Evolutionary conservation across 164 flowering plant genomes (phyloP).

Genomic region (Nymphaea thermarum): DNA sequence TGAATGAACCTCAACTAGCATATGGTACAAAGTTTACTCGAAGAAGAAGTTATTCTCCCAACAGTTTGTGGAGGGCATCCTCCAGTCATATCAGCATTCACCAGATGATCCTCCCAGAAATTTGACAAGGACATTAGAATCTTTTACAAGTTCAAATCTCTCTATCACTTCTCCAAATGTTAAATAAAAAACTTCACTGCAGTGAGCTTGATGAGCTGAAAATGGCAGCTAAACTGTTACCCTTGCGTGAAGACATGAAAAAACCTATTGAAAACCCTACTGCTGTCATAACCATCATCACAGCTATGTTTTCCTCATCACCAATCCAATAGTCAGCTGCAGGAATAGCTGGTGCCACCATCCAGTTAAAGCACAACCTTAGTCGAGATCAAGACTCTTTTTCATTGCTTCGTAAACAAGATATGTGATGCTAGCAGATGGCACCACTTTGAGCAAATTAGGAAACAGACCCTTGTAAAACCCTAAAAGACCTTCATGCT

Average conservation of each 20-base stretch:
- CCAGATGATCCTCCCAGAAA: neutral
- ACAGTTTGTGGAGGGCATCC: neutral
- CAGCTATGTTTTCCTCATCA: neutral
- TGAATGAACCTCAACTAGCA: neutral
- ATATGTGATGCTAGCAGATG: conserved; percentile 92
- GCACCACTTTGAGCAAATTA: conserved; percentile 85
- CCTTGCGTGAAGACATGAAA: too few species aligned
- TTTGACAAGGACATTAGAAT: neutral
- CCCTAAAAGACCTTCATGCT: conserved; percentile 60
- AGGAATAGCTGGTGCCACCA: neutral
- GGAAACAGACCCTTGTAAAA: conserved; percentile 94
- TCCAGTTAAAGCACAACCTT: conserved; percentile 1
- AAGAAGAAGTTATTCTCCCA: neutral
- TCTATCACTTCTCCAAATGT: neutral
- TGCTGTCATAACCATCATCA: neutral
- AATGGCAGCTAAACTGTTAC: too few species aligned
- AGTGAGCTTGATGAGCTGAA: neutral
- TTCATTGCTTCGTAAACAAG: conserved; percentile 85
- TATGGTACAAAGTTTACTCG: neutral
- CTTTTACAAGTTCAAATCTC: neutral
- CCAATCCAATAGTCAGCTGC: neutral
- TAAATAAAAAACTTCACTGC: neutral
- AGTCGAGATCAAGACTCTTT: conserved; percentile 61
- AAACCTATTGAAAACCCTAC: neutral
- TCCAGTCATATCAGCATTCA: neutral